Evolutionary conservation across 192 early-diverging fungal genomes (phyloP).

Genomic region (Coemansia asiatica): DNA sequence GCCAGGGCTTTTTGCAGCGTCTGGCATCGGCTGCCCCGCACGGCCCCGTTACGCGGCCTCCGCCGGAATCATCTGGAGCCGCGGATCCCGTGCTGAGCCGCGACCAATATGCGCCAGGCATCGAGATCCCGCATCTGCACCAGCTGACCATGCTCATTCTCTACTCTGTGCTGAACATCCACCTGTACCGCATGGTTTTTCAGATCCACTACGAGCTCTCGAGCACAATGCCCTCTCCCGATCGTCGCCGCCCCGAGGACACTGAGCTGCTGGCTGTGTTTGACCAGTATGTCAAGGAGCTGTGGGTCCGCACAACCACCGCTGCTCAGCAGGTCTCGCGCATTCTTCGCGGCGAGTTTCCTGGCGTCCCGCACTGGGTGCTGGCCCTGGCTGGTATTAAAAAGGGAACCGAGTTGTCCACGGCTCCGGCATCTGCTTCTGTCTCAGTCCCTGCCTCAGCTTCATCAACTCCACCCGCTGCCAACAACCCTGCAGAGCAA

Average conservation of each 20-base stretch:
- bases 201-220: constrained; percentile 54
- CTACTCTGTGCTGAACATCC: constrained; percentile 50
- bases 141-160: constrained; percentile 51
- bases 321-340: constrained; percentile 47
- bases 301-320: constrained; percentile 41
- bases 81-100: constrained; percentile 33
- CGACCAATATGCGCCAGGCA: constrained; percentile 26
- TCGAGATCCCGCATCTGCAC: constrained; percentile 51
- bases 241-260: constrained; percentile 33
- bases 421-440: background rate
- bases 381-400: constrained; percentile 36
- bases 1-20: constrained; percentile 36
- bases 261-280: constrained; percentile 34
- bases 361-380: constrained; percentile 43
- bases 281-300: constrained; percentile 39
- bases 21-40: constrained; percentile 14
- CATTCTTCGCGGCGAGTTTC: constrained; percentile 49
- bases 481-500: background rate
- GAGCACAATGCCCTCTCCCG: constrained; percentile 28
- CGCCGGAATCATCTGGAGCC: background rate
- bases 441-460: background rate
- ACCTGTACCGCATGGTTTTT: constrained; percentile 54
- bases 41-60: background rate
- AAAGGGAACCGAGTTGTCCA: background rate
- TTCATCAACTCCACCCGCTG: background rate